These are phyloP conservation scores for Aspergillus udagawae DNA, from an alignment of 2,329 filamentous ascomycete genomes.

Conservation along the genomic window DNA sequence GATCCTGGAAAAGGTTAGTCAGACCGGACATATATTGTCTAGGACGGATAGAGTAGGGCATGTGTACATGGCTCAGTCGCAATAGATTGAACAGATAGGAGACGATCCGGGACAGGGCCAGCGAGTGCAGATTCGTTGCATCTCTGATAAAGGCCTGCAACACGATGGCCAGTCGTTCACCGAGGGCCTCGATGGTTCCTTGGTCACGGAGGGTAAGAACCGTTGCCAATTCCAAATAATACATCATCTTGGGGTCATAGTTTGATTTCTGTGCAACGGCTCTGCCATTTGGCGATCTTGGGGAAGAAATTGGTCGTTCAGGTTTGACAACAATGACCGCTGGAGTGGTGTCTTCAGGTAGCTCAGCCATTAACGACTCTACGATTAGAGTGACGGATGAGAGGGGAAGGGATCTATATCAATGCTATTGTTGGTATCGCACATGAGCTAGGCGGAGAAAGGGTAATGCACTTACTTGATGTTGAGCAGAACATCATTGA, in stretches of 20 bases:
- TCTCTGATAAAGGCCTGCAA: constrained; percentile 81
- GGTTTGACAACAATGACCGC: constrained; percentile 85
- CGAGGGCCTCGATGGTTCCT: constrained; percentile 66
- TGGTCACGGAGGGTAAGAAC: constrained; percentile 72
- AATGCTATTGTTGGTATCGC: constrained; percentile 7
- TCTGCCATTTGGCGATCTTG: constrained; percentile 58
- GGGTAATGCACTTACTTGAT: constrained; percentile 60
- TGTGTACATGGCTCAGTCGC: constrained; percentile 74
- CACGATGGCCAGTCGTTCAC: constrained; percentile 73
- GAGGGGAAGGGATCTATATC: constrained; percentile 56
- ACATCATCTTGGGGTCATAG: constrained; percentile 84
- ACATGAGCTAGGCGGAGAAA: constrained; percentile 11
- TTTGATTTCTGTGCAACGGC: constrained; percentile 52
- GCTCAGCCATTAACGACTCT: constrained; percentile 68
- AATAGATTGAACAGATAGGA: constrained; percentile 84
- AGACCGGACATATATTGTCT: not conserved
- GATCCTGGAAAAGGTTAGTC: constrained; percentile 54
- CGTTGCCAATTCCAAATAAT: constrained; percentile 87
- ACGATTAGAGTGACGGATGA: constrained; percentile 60
- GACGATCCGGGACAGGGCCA: constrained; percentile 77
- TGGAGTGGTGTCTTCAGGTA: constrained; percentile 80
- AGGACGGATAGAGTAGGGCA: not conserved
- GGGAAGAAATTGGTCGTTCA: constrained; percentile 65
- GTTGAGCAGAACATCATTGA: constrained; percentile 77
- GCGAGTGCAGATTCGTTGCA: constrained; percentile 70